phyloP scores from a whole-genome alignment of 2,329 filamentous ascomycete species.

The Dothiorella sarmentorum region DNA sequence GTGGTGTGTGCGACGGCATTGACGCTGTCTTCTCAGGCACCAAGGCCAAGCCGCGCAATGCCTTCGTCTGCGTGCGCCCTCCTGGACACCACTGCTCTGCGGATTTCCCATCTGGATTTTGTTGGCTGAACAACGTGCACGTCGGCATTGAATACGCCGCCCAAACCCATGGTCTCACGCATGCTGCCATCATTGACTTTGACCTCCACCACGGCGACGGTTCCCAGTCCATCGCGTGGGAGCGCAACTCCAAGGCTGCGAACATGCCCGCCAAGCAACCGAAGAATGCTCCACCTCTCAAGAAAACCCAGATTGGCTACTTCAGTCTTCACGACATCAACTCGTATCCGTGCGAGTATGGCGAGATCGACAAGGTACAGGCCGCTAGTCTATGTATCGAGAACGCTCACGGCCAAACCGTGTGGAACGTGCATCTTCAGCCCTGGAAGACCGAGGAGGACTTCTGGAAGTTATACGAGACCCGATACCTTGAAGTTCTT shows the following conservation, averaged over 20 bases:
- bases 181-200: conserved; percentile 67
- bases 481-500: conserved; percentile 71
- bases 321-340: conserved; percentile 98
- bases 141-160: conserved; percentile 91
- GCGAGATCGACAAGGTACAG: conserved; percentile 89
- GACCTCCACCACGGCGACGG: conserved; percentile 53
- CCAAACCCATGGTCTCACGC: conserved; percentile 78
- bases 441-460: conserved; percentile 77
- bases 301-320: conserved; percentile 87
- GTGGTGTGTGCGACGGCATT: conserved; percentile 89
- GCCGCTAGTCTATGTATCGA: conserved; percentile 94
- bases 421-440: conserved; percentile 95
- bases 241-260: conserved; percentile 71
- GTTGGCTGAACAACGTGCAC: conserved; percentile 98
- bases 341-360: conserved; percentile 91
- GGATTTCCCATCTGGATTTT: conserved; percentile 88
- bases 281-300: conserved; percentile 71
- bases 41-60: conserved; percentile 59
- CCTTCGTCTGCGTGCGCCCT: conserved; percentile 88
- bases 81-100: conserved; percentile 95
- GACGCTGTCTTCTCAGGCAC: conserved; percentile 70
- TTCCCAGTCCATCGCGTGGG: conserved; percentile 92
- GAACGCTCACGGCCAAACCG: conserved; percentile 85
- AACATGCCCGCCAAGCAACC: conserved; percentile 54
- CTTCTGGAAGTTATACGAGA: conserved; percentile 86